Evolutionary conservation across 805 yeast species (phyloP).

Genomic region (Sungouiozyma ichnusensis): DNA sequence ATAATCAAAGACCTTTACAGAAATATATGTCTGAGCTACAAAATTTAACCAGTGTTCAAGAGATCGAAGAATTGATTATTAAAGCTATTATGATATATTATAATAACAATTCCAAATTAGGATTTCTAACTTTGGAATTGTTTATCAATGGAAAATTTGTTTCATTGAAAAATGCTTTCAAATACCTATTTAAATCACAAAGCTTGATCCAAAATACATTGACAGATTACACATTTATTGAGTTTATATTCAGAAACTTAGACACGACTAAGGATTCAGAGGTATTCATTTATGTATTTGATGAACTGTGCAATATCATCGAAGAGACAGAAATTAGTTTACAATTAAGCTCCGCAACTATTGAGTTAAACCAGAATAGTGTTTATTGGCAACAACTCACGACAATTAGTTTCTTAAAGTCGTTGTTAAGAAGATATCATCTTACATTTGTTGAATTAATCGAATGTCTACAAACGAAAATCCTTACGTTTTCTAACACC

Average conservation of each 20-base stretch:
- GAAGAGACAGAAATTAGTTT: background rate
- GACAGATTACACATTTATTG: background rate
- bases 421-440: slow-evolving; percentile 33
- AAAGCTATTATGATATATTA: slow-evolving; percentile 18
- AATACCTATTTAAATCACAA: background rate
- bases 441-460: slow-evolving; percentile 26
- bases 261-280: background rate
- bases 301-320: background rate
- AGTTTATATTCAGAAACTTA: background rate
- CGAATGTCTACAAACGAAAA: background rate
- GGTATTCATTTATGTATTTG: background rate
- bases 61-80: slow-evolving; percentile 25
- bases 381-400: slow-evolving; percentile 34
- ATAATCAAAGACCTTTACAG: slow-evolving; percentile 26
- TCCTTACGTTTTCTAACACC: background rate
- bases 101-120: background rate
- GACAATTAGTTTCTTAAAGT: slow-evolving; percentile 28
- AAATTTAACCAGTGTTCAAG: slow-evolving; percentile 12
- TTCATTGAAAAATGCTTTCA: background rate
- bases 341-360: background rate
- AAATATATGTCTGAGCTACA: slow-evolving; percentile 13
- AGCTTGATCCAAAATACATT: background rate
- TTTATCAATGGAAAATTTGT: background rate
- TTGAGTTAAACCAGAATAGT: background rate
- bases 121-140: background rate